These are phyloP conservation scores for Triticum dicoccoides DNA, from an alignment of 176 grass and related monocot genomes.

Conservation along the genomic window DNA sequence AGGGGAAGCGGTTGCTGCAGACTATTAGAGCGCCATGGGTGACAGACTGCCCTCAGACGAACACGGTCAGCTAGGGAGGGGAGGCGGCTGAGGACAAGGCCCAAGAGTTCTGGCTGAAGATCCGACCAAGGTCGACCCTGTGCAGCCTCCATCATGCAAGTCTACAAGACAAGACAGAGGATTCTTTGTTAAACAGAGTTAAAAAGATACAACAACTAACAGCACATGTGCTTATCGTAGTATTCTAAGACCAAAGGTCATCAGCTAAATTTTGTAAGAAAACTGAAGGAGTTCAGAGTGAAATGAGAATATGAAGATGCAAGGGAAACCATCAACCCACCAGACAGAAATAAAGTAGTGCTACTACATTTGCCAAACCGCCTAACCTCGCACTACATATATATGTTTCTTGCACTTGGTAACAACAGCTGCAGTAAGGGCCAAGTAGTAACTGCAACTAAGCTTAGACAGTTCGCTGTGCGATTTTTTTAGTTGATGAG, in stretches of 20 bases:
- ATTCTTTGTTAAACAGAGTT: background rate
- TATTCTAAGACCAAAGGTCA: background rate
- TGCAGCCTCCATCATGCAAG: background rate
- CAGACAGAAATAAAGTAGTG: background rate
- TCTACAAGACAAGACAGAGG: background rate
- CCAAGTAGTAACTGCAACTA: background rate
- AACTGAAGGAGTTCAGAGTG: background rate
- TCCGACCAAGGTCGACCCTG: background rate
- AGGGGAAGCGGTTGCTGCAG: background rate
- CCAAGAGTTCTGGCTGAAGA: conserved; percentile 5
- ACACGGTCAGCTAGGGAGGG: background rate
- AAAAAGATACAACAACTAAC: background rate
- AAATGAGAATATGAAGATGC: background rate
- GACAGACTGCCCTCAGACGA: background rate
- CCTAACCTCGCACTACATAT: background rate
- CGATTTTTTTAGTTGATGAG: background rate
- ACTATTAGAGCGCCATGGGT: background rate
- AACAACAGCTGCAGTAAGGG: background rate
- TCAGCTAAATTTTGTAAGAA: background rate
- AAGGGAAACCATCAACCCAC: background rate
- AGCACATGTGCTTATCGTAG: background rate
- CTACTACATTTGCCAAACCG: background rate
- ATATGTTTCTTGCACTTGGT: background rate
- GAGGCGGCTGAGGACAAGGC: background rate
- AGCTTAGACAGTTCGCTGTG: background rate